A percentile compares a stretch with the other conserved stretches of the same genome.
Evolutionary conservation across 768 basidiomycete genomes (phyloP).

Genomic region (Lactifluus echinatus): DNA sequence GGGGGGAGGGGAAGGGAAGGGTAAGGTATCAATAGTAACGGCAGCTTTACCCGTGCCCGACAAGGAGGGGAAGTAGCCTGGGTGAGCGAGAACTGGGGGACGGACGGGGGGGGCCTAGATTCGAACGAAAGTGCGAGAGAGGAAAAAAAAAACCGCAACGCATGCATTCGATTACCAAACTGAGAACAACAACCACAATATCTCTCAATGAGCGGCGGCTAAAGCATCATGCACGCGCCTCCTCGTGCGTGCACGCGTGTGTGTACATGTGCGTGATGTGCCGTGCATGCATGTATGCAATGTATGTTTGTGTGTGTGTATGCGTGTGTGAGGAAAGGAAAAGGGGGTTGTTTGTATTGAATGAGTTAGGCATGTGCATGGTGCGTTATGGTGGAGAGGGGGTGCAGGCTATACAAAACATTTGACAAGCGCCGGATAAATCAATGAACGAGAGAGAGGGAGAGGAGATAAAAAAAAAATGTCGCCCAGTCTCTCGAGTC

Average conservation of each 20-base stretch:
- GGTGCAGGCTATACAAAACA: neutral
- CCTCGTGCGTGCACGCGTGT: neutral
- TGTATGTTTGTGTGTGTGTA: neutral
- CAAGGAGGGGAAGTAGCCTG: neutral
- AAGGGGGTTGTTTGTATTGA: neutral
- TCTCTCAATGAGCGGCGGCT: neutral
- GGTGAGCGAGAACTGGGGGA: neutral
- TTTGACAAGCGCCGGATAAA: neutral
- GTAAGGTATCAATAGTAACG: too few relatives aligned
- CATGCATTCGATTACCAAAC: neutral
- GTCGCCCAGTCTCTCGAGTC: neutral
- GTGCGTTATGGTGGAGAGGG: neutral
- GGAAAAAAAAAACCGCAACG: neutral
- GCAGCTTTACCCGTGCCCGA: too few relatives aligned
- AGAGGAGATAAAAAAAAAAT: neutral
- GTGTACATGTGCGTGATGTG: neutral
- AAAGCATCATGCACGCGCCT: neutral
- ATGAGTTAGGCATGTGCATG: neutral
- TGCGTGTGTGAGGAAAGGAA: neutral
- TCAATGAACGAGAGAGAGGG: neutral
- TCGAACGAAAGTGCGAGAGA: neutral
- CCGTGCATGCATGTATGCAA: neutral
- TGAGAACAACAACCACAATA: neutral
- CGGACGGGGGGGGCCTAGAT: neutral
- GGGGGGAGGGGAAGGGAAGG: neutral